Base-by-base conservation (phyloP, 1,139 yeast genomes). In the Hansenula anomala region DNA sequence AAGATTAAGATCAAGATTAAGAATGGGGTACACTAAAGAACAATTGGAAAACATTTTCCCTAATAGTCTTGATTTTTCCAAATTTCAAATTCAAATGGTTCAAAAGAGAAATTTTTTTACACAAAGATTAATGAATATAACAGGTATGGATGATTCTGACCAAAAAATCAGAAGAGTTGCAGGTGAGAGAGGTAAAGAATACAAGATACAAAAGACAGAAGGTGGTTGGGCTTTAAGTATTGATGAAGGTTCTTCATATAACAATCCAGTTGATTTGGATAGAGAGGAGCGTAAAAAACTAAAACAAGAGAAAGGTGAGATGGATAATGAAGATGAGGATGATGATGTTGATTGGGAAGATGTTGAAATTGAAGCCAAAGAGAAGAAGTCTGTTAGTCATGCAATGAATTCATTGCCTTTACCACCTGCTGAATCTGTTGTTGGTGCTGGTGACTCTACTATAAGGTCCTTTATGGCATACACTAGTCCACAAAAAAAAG, bases 1-100 rank as follows among this genome's bases (percentile, higher is more conserved):
- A 16, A 63, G 99, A 40, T 65, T 89, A 27, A 73, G 88, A 46
- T 90, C 97, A 0, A 67, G 99, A 41, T 73, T 94, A 58, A 79
- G 99, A 65, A 83, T 94, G 95, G 99, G 99, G 0, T 88, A 84
- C 55, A 72, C 90, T 0, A 87, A 88, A 44, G 92, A 86, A 14
- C 97, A 94, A 54, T 65, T 94, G 23, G 86, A 87, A 48, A 67
- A 74, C 4, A 65, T 88, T 43, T 94, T 92, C 52, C 94, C 96
- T 0, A 73, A 86, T 53, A 77, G 89, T 40, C 73, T 87, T 78
- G 97, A 89, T 43, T 94, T 94, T 55, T 89, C 97, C 15, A 80
- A 75, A 52, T 94, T 94, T 59, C 99, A 94, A 59, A 86, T 94
- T 45, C 80, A 86, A 51, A 87, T 92, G 73, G 97, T 94, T 2